Evolutionary conservation across 495 filamentous ascomycete species (phyloP).

Genomic region (Chlorociboria aeruginascens): DNA sequence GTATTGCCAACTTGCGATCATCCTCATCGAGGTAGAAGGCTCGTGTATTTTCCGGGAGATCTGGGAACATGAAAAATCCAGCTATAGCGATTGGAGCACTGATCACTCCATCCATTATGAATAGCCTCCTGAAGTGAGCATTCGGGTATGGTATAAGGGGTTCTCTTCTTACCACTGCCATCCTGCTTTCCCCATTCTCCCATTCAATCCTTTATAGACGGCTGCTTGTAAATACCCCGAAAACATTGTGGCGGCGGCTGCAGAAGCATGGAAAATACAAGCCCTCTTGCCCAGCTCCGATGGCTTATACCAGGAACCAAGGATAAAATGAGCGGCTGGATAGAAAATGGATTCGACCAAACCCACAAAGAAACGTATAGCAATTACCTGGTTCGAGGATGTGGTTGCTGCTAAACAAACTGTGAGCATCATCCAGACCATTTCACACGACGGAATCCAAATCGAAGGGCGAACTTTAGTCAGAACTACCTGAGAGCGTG

Average conservation of each 20-base stretch:
- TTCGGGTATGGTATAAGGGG: too few species aligned
- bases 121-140: constrained; percentile 11
- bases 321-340: constrained; percentile 36
- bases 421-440: constrained; percentile 38
- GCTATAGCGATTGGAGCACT: constrained; percentile 32
- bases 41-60: constrained; percentile 37
- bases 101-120: constrained; percentile 29
- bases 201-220: constrained; percentile 32
- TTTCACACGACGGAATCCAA: constrained; percentile 40
- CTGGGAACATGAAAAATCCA: constrained; percentile 34
- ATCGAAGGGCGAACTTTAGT: constrained; percentile 40
- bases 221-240: constrained; percentile 37
- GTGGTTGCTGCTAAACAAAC: constrained; percentile 36
- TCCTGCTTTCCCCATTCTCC: constrained; percentile 33
- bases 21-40: constrained; percentile 36
- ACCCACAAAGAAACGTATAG: constrained; percentile 49
- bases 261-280: constrained; percentile 23
- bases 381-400: constrained; percentile 39
- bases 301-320: constrained; percentile 35
- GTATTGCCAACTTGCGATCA: constrained; percentile 18
- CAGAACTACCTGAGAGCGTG: constrained; percentile 44
- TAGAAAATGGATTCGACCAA: constrained; percentile 40
- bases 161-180: constrained; percentile 27
- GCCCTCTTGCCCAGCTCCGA: constrained; percentile 24
- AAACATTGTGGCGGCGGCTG: constrained; percentile 29